These are phyloP conservation scores for Nothophoma quercina DNA, from an alignment of 2,329 filamentous ascomycete genomes.

Conservation along the genomic window DNA sequence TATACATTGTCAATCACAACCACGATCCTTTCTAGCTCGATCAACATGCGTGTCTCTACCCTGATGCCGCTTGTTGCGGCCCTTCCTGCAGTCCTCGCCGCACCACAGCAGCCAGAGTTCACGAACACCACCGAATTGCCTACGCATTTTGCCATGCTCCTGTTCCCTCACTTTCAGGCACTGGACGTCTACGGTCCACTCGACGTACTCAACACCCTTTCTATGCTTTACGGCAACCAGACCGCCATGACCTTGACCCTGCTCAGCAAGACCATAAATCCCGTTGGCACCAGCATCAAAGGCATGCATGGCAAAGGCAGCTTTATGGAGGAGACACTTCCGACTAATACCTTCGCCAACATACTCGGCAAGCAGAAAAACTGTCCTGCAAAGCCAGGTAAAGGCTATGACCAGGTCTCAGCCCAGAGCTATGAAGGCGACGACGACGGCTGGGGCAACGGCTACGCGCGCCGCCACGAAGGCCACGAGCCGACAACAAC, in stretches of 20 bases:
- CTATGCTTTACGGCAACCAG: conserved; percentile 32
- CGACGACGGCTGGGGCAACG: conserved; percentile 15
- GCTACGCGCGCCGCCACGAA: conserved; percentile 18
- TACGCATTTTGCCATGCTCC: conserved; percentile 33
- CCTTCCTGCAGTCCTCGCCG: conserved; percentile 15
- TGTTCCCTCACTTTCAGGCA: conserved; percentile 36
- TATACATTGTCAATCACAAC: no score
- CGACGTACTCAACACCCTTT: conserved; percentile 51
- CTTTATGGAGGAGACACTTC: conserved; percentile 52
- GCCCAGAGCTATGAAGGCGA: conserved; percentile 1
- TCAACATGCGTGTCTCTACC: conserved; percentile 19
- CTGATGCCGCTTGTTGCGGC: conserved; percentile 19
- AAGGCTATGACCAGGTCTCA: conserved; percentile 6
- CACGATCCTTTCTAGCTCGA: no score
- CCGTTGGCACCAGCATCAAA: conserved; percentile 37
- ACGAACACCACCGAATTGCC: conserved; percentile 33
- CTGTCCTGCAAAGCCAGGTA: neutral
- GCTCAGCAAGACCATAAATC: conserved; percentile 37
- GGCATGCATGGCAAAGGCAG: conserved; percentile 19
- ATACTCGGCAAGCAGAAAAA: conserved; percentile 44
- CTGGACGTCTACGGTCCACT: conserved; percentile 55
- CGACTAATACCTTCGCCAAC: conserved; percentile 62
- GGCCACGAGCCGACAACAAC: neutral
- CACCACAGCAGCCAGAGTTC: conserved; percentile 23
- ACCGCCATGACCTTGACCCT: conserved; percentile 37